A percentile compares a stretch with the other conserved stretches of the same genome.
Conservation (phyloP, 306 rosid species). For the Castanea sativa region DNA sequence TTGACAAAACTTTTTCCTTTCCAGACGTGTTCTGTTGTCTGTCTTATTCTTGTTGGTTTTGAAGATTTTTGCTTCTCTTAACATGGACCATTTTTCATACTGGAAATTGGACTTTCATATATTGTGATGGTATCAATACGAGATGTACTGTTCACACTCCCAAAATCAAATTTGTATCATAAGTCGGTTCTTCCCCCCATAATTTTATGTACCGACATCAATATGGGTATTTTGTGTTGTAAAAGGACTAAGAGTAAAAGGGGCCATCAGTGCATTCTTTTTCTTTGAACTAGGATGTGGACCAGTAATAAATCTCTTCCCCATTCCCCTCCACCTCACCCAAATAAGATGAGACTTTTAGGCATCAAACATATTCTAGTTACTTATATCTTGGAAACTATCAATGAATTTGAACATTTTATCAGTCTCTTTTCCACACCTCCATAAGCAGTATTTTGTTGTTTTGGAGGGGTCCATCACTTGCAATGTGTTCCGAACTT, state of each 20-base stretch:
- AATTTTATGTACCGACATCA: neutral
- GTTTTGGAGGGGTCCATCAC: neutral
- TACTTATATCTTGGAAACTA: neutral
- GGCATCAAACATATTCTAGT: neutral
- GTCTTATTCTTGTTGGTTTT: neutral
- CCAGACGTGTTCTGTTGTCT: neutral
- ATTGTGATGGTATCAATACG: neutral
- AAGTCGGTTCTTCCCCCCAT: neutral
- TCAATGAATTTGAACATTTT: neutral
- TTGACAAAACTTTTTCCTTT: neutral
- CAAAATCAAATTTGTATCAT: neutral
- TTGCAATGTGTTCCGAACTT: neutral
- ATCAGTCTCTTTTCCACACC: neutral
- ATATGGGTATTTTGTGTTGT: neutral
- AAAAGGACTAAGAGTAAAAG: neutral
- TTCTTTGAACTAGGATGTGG: neutral
- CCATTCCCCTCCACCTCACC: neutral
- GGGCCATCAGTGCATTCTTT: neutral
- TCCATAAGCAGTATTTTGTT: neutral
- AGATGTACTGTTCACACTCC: neutral
- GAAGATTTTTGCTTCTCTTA: too few relatives aligned
- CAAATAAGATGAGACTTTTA: neutral
- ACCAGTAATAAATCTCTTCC: neutral
- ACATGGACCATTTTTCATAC: too few relatives aligned
- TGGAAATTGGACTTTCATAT: too few relatives aligned